These are phyloP conservation scores for Annulohypoxylon nitens DNA, from an alignment of 495 filamentous ascomycete species.

Conservation along the genomic window DNA sequence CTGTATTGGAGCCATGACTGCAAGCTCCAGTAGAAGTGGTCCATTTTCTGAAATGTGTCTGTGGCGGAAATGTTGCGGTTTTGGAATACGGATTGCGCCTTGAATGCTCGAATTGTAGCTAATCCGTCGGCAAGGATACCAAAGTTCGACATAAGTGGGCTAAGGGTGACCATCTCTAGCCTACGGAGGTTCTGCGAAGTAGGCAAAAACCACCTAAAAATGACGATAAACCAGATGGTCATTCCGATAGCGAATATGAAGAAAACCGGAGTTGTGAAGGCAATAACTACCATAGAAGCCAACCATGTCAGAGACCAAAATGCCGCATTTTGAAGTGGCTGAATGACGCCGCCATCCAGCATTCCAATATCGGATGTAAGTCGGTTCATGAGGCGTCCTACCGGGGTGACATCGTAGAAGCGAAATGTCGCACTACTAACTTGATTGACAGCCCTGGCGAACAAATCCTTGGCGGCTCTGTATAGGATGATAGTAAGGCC, in stretches of 20 bases:
- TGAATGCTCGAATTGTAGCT: constrained; percentile 82
- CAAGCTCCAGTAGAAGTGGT: constrained; percentile 91
- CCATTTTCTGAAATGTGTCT: constrained; percentile 90
- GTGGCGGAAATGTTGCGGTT: constrained; percentile 78
- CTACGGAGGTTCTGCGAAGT: constrained; percentile 84
- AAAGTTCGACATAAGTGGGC: constrained; percentile 87
- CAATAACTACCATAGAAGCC: constrained; percentile 78
- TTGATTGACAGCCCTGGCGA: constrained; percentile 73
- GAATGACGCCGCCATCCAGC: constrained; percentile 81
- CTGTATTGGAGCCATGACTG: constrained; percentile 86
- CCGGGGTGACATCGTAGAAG: constrained; percentile 87
- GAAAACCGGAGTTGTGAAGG: constrained; percentile 78
- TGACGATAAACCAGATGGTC: constrained; percentile 70
- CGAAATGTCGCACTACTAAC: constrained; percentile 85
- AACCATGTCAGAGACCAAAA: constrained; percentile 76
- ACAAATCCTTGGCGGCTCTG: constrained; percentile 77
- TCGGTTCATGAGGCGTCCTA: constrained; percentile 88
- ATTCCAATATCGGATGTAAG: constrained; percentile 87
- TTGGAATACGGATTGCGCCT: constrained; percentile 79
- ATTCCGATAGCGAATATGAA: constrained; percentile 76
- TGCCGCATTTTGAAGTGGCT: constrained; percentile 74
- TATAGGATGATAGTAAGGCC: constrained; percentile 79
- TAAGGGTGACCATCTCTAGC: constrained; percentile 86
- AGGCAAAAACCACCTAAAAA: constrained; percentile 81
- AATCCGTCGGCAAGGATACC: constrained; percentile 82